A percentile compares a stretch with the other conserved stretches of the same genome.
Evolutionary conservation across 2,329 filamentous ascomycete species (phyloP).

Genomic region (Fusarium sulawesiense): DNA sequence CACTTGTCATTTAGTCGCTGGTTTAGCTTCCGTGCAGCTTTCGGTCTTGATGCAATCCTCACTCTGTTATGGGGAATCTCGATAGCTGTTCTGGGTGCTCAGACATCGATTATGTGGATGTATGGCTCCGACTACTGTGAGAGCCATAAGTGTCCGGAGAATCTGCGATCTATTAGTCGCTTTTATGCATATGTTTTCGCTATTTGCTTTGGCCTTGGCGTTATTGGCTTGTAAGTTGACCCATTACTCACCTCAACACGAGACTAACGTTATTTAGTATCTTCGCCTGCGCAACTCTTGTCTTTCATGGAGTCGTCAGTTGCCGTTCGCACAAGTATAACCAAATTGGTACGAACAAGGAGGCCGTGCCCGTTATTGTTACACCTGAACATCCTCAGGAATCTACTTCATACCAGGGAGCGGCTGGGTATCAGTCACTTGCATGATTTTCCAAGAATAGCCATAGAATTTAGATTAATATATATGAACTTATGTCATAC

Average conservation of each 20-base stretch:
- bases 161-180: background rate
- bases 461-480: background rate
- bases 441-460: background rate
- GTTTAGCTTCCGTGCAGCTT: slow-evolving; percentile 66
- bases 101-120: slow-evolving; percentile 47
- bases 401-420: slow-evolving; percentile 4
- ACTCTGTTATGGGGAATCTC: slow-evolving; percentile 64
- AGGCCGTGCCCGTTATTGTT: background rate
- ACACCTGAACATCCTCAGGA: slow-evolving; percentile 2
- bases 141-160: slow-evolving; percentile 39
- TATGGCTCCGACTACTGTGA: slow-evolving; percentile 39
- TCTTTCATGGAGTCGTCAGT: slow-evolving; percentile 56
- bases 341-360: slow-evolving; percentile 16
- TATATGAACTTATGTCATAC: accelerated
- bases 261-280: slow-evolving; percentile 47
- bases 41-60: slow-evolving; percentile 63
- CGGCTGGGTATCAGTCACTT: background rate
- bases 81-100: slow-evolving; percentile 55
- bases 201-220: slow-evolving; percentile 55
- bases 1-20: slow-evolving; percentile 53
- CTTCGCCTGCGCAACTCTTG: slow-evolving; percentile 56
- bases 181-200: slow-evolving; percentile 48
- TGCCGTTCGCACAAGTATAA: slow-evolving; percentile 56
- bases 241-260: accelerated
- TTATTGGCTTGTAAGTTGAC: slow-evolving; percentile 56